Conservation (phyloP, 352 stramenopile species). For the Globisporangium cederbergense region DNA sequence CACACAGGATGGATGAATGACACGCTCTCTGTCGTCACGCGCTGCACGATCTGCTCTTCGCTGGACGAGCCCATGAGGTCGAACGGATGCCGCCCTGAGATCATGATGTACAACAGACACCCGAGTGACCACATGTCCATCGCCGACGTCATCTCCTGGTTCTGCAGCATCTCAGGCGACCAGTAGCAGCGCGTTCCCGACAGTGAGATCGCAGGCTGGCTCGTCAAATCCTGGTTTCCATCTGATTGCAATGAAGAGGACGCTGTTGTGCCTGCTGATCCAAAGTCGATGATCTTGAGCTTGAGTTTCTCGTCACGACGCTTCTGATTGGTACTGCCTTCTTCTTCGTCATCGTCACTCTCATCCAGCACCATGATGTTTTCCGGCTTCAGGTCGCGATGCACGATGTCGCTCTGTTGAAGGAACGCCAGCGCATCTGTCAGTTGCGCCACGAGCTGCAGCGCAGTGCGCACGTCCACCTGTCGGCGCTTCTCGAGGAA, state of each 20-base stretch:
- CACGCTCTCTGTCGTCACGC: conserved; percentile 42
- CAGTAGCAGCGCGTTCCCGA: conserved; percentile 86
- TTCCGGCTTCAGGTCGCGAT: conserved; percentile 88
- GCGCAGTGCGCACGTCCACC: conserved; percentile 37
- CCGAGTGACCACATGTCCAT: conserved; percentile 90
- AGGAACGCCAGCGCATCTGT: conserved; percentile 72
- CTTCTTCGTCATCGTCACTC: conserved; percentile 3
- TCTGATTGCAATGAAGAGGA: neutral
- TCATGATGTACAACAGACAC: conserved; percentile 87
- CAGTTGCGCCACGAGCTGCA: conserved; percentile 60
- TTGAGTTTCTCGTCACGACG: conserved; percentile 28
- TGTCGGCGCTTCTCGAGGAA: conserved; percentile 54
- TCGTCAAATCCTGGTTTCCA: conserved; percentile 4
- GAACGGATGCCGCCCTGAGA: conserved; percentile 84
- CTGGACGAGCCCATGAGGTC: conserved; percentile 73
- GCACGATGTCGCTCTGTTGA: conserved; percentile 53
- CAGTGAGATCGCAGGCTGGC: conserved; percentile 27
- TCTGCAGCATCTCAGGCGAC: conserved; percentile 68
- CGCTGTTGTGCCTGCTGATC: conserved; percentile 43
- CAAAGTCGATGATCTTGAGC: conserved; percentile 89
- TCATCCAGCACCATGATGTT: conserved; percentile 73
- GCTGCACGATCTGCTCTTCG: conserved; percentile 73
- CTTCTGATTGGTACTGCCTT: neutral
- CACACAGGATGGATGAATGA: conserved; percentile 62
- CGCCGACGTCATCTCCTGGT: conserved; percentile 51